These are phyloP conservation scores for Cryphonectria carpinicola DNA, from an alignment of 2,329 filamentous ascomycete species.

Conservation along the genomic window DNA sequence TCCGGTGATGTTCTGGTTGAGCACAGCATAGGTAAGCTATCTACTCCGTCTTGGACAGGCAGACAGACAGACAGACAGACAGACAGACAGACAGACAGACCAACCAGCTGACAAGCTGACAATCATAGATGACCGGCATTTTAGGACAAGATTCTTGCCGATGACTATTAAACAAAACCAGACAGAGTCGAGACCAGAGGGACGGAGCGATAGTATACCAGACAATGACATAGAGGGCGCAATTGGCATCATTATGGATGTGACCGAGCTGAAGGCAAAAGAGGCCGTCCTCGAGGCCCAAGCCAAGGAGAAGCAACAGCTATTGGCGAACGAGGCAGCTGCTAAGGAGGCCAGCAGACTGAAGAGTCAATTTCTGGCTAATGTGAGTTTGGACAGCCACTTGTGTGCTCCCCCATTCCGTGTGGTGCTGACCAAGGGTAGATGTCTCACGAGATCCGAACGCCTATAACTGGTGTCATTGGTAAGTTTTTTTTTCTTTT, in stretches of 20 bases:
- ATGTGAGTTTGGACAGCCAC: constrained; percentile 42
- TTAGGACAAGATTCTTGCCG: constrained; percentile 72
- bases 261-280: constrained; percentile 71
- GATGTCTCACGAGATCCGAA: constrained; percentile 68
- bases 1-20: constrained; percentile 66
- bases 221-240: constrained; percentile 68
- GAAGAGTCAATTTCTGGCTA: constrained; percentile 79
- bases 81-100: too few relatives aligned
- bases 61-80: too few relatives aligned
- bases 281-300: constrained; percentile 66
- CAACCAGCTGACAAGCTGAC: neutral
- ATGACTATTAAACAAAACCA: constrained; percentile 58
- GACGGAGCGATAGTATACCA: constrained; percentile 49
- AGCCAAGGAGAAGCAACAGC: constrained; percentile 69
- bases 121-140: constrained; percentile 62
- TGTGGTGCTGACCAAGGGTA: constrained; percentile 49
- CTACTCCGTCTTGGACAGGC: neutral
- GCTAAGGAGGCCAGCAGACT: constrained; percentile 80
- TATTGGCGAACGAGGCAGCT: constrained; percentile 75
- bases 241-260: constrained; percentile 79
- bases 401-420: neutral
- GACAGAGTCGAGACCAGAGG: constrained; percentile 53
- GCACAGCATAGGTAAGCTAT: constrained; percentile 55
- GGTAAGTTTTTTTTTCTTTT: constrained; percentile 18
- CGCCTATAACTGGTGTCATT: constrained; percentile 67